Evolutionary conservation across 1,284 basidiomycete species (phyloP).

Genomic region (Paramarasmius palmivorus): DNA sequence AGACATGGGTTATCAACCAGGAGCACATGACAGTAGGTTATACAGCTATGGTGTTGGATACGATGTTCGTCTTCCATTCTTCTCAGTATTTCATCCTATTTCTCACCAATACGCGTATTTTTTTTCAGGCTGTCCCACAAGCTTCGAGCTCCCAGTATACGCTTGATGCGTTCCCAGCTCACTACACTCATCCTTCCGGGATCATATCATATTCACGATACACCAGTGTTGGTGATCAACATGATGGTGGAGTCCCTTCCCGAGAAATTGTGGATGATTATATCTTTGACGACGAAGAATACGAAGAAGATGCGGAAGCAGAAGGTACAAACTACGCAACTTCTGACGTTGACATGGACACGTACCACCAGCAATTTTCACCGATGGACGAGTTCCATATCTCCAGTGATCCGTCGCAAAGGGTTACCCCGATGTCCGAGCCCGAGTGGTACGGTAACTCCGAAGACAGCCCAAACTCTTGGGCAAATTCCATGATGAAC

Average conservation of each 20-base stretch:
- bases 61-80: not conserved
- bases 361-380: not conserved
- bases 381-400: not conserved
- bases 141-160: slow-evolving; percentile 1
- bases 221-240: not conserved
- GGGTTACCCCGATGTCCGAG: not conserved
- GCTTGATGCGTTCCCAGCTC: not conserved
- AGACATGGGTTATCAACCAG: not conserved
- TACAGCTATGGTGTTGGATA: not conserved
- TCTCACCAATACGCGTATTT: not conserved
- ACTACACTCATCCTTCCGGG: not conserved
- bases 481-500: not conserved
- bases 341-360: slow-evolving; percentile 3
- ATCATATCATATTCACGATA: not conserved
- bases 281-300: not conserved
- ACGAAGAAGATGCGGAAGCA: not conserved
- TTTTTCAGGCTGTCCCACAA: not conserved
- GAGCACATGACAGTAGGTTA: not conserved
- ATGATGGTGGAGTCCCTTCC: slow-evolving; percentile 1
- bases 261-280: not conserved
- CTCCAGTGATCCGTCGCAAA: not conserved
- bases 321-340: not conserved
- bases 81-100: not conserved
- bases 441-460: not conserved
- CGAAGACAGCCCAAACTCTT: not conserved